Conservation (phyloP, 176 grass and related monocot genomes). For the Ensete glaucum region DNA sequence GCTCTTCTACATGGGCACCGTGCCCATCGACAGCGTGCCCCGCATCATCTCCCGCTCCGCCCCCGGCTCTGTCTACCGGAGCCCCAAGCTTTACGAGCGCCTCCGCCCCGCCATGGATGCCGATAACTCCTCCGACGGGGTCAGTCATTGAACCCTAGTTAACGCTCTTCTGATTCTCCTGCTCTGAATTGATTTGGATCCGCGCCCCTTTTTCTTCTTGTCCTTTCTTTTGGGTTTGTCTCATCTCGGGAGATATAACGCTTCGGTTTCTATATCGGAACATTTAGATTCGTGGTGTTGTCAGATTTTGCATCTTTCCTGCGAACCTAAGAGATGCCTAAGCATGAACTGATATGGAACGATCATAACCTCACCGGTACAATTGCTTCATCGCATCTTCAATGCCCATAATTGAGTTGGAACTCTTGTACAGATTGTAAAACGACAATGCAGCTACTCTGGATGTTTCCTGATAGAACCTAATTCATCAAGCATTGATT, state of each 20-base stretch:
- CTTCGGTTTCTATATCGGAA: not conserved
- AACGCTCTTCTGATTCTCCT: not conserved
- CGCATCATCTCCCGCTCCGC: constrained; percentile 71
- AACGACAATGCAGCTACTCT: not conserved
- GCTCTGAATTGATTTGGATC: not conserved
- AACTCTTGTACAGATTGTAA: not conserved
- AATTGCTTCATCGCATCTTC: not conserved
- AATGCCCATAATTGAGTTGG: not conserved
- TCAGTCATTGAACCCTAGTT: constrained; percentile 12
- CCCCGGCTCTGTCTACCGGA: constrained; percentile 73
- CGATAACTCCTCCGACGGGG: constrained; percentile 85
- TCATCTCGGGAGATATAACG: not conserved
- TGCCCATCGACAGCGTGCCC: constrained; percentile 82
- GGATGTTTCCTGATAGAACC: not conserved
- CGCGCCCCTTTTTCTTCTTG: not conserved
- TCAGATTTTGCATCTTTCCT: not conserved
- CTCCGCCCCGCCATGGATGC: constrained; percentile 73
- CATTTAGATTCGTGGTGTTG: not conserved
- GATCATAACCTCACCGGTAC: not conserved
- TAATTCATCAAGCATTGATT: not conserved
- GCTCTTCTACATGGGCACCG: constrained; percentile 86
- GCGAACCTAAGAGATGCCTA: not conserved
- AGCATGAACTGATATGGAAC: not conserved
- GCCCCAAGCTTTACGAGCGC: constrained; percentile 73
- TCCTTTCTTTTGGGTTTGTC: not conserved